Base-by-base conservation (phyloP, 176 grass and related monocot species). In the Phoenix roebelenii region DNA sequence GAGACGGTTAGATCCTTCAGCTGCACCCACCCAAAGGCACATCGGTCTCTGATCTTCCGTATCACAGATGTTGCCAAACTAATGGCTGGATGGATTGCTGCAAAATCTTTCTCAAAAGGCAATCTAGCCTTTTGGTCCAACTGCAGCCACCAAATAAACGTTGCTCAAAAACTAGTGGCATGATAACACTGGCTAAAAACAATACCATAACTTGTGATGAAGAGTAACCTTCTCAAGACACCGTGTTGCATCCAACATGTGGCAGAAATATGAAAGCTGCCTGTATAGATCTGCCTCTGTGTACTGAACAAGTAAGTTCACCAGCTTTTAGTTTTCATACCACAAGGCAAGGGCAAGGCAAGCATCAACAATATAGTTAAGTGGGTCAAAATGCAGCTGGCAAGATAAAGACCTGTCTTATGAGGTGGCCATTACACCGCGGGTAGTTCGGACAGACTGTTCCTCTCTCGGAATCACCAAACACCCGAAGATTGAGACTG, bases 401-500 rank as follows among this genome's bases (percentile, higher is more conserved):
- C 5, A 66, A 60, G 63, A 15, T 23, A 72, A 59, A 49, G 68
- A 89, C 88, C 85, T 88, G 87, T 89, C 76, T 85, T 54, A 81
- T 57, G 59, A 98, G 74, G 66, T 56, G 84, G 52, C 94, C 94
- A 1, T 92, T 88, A 66, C 84, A 98, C 53, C 72, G 72, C 71
- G 93, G 84, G 44, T 92, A 89, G 54, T 88, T 98, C 10, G 84
- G 93, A 62, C 93, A 98, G 55, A 98, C 64, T 17, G 84, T 83
- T 59, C 93, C 93, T 83, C 76, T 93, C 58, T 83, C 79, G 10
- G 82, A 74, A 81, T 98, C 88, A 16, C 94, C 85, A 71, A 93
- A 73, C 51, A 93, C 81, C 72, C 76, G 86, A 77, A 98, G 84
- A 80, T 89, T 98, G 61, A 98, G 44, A 9, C 57, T 81, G 24